Evolutionary conservation across 2,329 filamentous ascomycete species (phyloP).

Genomic region (Ambrosiella xylebori): DNA sequence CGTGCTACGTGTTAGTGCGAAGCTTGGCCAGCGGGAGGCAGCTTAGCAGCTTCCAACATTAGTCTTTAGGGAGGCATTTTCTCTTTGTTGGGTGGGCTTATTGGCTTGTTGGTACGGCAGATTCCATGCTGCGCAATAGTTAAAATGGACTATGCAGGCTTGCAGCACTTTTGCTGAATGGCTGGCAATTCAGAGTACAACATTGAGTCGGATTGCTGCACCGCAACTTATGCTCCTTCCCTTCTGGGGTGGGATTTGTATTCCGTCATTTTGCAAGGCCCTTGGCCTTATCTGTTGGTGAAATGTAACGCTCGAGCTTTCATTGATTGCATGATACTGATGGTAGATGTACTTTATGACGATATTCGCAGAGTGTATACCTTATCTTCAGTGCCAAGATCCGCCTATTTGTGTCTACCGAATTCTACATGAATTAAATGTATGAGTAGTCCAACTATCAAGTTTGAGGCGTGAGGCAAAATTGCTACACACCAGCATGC

Average conservation of each 20-base stretch:
- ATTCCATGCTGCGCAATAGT: not conserved
- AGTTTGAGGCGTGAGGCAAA: too few relatives aligned
- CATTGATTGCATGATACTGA: not conserved
- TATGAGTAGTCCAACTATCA: too few relatives aligned
- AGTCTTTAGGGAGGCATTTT: not conserved
- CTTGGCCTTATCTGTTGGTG: not conserved
- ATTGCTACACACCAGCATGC: too few relatives aligned
- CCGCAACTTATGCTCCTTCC: constrained; percentile 1
- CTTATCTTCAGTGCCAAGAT: too few relatives aligned
- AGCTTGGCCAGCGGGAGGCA: not conserved
- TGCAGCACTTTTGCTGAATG: not conserved
- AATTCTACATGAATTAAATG: too few relatives aligned
- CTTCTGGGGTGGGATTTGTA: not conserved
- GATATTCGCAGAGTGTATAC: too few relatives aligned
- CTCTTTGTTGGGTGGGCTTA: too few relatives aligned
- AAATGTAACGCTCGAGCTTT: not conserved
- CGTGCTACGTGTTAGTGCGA: not conserved
- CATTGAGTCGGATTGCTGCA: not conserved
- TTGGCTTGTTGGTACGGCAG: too few relatives aligned
- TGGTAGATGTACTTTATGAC: not conserved
- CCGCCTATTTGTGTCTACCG: too few relatives aligned
- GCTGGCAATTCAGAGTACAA: not conserved
- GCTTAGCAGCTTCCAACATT: not conserved
- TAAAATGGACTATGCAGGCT: not conserved
- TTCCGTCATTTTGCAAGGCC: not conserved